A percentile compares a stretch with the other conserved stretches of the same genome.
phyloP scores from a whole-genome alignment of 768 basidiomycete species.

The Lactarius trivialis region DNA sequence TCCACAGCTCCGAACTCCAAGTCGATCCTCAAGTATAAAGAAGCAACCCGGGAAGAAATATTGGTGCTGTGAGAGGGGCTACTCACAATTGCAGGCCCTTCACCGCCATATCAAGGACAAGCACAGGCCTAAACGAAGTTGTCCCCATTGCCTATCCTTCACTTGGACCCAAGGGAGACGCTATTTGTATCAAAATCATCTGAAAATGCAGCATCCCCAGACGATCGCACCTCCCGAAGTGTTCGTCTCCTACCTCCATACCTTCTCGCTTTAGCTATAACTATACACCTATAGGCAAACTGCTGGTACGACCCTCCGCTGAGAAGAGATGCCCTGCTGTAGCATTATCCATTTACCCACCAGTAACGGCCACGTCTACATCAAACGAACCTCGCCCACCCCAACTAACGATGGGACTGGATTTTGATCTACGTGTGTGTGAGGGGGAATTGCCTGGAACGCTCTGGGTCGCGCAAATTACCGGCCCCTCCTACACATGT shows the following conservation, averaged over 20 bases:
- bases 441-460: background rate
- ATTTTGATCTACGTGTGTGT: background rate
- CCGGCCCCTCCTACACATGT: too few species aligned
- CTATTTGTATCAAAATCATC: background rate
- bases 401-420: background rate
- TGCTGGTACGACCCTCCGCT: background rate
- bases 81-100: background rate
- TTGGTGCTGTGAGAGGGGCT: background rate
- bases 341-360: background rate
- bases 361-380: background rate
- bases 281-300: background rate
- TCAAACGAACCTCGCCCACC: background rate
- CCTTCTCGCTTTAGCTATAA: background rate
- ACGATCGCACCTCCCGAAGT: background rate
- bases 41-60: background rate
- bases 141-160: background rate
- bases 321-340: background rate
- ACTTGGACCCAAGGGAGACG: background rate
- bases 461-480: too few species aligned
- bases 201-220: background rate
- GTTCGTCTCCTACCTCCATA: background rate
- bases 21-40: background rate
- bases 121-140: background rate
- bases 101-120: background rate
- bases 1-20: background rate